Evolutionary conservation across 2,329 filamentous ascomycete species (phyloP).

Genomic region (Aspergillus thermomutatus): DNA sequence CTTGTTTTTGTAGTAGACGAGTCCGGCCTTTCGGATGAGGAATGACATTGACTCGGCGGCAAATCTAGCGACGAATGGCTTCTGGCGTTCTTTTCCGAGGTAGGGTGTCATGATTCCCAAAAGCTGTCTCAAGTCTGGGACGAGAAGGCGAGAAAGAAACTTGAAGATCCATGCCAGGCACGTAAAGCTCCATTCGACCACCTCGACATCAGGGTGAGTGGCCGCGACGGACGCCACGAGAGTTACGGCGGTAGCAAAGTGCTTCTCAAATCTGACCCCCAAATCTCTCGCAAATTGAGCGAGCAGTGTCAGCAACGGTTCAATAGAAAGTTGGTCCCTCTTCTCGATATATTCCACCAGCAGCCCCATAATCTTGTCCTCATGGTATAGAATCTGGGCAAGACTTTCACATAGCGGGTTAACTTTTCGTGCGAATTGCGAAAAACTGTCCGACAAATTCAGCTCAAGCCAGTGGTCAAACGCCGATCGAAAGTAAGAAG

Average conservation of each 20-base stretch:
- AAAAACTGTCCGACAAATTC: slow-evolving; percentile 81
- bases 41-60: slow-evolving; percentile 95
- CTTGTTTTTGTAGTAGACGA: slow-evolving; percentile 68
- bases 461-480: slow-evolving; percentile 87
- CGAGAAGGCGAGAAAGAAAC: slow-evolving; percentile 82
- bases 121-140: slow-evolving; percentile 79
- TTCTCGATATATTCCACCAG: slow-evolving; percentile 73
- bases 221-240: slow-evolving; percentile 76
- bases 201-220: slow-evolving; percentile 72
- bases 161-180: slow-evolving; percentile 96
- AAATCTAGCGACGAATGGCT: slow-evolving; percentile 84
- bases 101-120: slow-evolving; percentile 80
- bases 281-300: slow-evolving; percentile 94
- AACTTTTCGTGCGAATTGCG: slow-evolving; percentile 70
- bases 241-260: slow-evolving; percentile 73
- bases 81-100: slow-evolving; percentile 77
- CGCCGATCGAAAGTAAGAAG: slow-evolving; percentile 82
- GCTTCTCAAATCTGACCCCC: slow-evolving; percentile 79
- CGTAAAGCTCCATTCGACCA: slow-evolving; percentile 97
- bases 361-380: slow-evolving; percentile 76
- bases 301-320: slow-evolving; percentile 82
- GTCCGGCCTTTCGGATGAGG: slow-evolving; percentile 81
- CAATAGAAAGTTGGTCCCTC: slow-evolving; percentile 74
- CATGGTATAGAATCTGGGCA: slow-evolving; percentile 86
- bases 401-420: slow-evolving; percentile 81